A percentile compares a stretch with the other conserved stretches of the same genome.
These are phyloP conservation scores for Quambalaria eucalypti DNA, from an alignment of 1,284 basidiomycete genomes.

Conservation along the genomic window DNA sequence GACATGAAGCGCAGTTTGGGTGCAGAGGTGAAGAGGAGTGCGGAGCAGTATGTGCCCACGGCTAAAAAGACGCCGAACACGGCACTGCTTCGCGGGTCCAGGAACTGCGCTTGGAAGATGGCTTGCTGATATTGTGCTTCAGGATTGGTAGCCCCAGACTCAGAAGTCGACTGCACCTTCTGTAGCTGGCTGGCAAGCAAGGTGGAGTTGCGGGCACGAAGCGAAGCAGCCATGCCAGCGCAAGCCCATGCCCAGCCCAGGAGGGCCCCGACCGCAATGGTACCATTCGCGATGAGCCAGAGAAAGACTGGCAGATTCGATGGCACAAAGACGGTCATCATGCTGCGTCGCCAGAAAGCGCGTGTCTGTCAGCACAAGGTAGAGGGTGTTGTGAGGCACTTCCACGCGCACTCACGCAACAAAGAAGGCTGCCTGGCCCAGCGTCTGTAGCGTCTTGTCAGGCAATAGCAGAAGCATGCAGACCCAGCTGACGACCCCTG, in stretches of 20 bases:
- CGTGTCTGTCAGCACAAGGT: neutral
- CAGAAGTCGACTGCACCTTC: conserved; percentile 47
- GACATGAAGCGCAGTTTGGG: conserved; percentile 58
- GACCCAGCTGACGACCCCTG: conserved; percentile 38
- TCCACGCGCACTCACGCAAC: conserved; percentile 30
- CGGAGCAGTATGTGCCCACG: conserved; percentile 58
- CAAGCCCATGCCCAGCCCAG: conserved; percentile 68
- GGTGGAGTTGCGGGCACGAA: conserved; percentile 55
- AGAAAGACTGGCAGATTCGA: conserved; percentile 34
- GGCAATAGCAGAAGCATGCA: conserved; percentile 40
- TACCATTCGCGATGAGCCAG: conserved; percentile 50
- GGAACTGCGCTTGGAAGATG: conserved; percentile 60
- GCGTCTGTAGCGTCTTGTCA: conserved; percentile 17
- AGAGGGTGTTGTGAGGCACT: conserved; percentile 27
- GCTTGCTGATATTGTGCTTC: conserved; percentile 27
- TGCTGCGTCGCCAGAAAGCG: neutral
- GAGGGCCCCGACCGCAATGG: conserved; percentile 56
- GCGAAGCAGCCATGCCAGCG: conserved; percentile 62
- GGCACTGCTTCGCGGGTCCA: conserved; percentile 56
- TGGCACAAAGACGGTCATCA: conserved; percentile 38
- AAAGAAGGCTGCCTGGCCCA: conserved; percentile 45
- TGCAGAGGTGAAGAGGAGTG: conserved; percentile 56
- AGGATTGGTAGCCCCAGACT: conserved; percentile 37
- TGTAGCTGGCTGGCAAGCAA: conserved; percentile 54
- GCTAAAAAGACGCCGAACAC: conserved; percentile 67